phyloP scores from a whole-genome alignment of 2,329 filamentous ascomycete species.

The Exophiala dermatitidis region DNA sequence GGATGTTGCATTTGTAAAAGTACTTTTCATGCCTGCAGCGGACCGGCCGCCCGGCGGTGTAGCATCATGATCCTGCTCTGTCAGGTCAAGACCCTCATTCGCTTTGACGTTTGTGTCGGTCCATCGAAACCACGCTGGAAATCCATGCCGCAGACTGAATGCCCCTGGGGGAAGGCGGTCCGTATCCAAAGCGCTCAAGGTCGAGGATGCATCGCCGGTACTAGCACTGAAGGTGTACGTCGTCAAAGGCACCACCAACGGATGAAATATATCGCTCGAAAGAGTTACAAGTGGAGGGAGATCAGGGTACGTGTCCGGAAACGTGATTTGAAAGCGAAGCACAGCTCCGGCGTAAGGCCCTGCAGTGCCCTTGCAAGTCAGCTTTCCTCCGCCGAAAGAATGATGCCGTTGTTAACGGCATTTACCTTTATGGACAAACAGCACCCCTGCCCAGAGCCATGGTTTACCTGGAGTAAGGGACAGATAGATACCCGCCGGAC shows the following conservation, averaged over 20 bases:
- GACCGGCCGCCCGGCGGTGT: slow-evolving; percentile 29
- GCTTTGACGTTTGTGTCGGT: slow-evolving; percentile 31
- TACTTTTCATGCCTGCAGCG: background rate
- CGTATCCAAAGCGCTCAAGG: slow-evolving; percentile 74
- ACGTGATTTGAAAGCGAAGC: slow-evolving; percentile 82
- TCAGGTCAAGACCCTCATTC: slow-evolving; percentile 25
- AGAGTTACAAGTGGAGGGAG: slow-evolving; percentile 81
- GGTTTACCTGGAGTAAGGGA: slow-evolving; percentile 74
- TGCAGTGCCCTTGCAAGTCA: slow-evolving; percentile 33
- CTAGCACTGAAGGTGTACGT: slow-evolving; percentile 87
- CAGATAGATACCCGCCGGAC: slow-evolving; percentile 80
- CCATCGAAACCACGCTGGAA: slow-evolving; percentile 71
- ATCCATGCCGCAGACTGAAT: slow-evolving; percentile 84
- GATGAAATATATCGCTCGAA: slow-evolving; percentile 88
- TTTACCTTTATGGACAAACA: slow-evolving; percentile 82
- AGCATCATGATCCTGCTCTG: slow-evolving; percentile 32
- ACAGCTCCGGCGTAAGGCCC: slow-evolving; percentile 84
- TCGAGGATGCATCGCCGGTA: slow-evolving; percentile 42
- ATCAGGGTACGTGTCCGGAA: slow-evolving; percentile 69
- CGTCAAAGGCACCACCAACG: slow-evolving; percentile 83
- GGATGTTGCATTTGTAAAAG: background rate
- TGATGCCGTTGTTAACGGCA: slow-evolving; percentile 9
- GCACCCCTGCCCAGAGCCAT: slow-evolving; percentile 77
- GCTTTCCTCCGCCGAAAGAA: background rate
- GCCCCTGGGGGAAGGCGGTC: slow-evolving; percentile 79